phyloP scores from a whole-genome alignment of 2,329 filamentous ascomycete genomes.

The Cryphonectria japonica region DNA sequence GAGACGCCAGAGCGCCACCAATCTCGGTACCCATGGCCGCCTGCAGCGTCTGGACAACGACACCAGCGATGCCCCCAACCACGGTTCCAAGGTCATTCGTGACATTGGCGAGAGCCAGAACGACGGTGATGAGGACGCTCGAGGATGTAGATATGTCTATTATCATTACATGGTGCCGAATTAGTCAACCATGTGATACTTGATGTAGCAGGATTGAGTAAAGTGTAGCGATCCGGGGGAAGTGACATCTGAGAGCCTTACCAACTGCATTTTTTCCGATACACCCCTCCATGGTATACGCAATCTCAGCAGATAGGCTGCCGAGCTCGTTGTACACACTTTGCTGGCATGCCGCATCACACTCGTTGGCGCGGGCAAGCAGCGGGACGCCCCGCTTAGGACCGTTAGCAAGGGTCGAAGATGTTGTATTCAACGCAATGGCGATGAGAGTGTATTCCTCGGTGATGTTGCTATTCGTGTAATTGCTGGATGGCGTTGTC shows the following conservation, averaged over 20 bases:
- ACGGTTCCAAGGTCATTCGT: background rate
- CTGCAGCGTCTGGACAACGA: slow-evolving; percentile 8
- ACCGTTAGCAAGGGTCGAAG: background rate
- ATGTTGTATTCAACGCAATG: slow-evolving; percentile 2
- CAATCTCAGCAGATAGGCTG: slow-evolving; percentile 7
- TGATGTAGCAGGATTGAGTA: background rate
- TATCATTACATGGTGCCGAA: background rate
- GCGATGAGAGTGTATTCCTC: background rate
- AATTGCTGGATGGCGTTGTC: background rate
- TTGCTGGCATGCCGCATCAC: slow-evolving; percentile 7
- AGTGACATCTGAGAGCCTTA: background rate
- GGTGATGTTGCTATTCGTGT: background rate
- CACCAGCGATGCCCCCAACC: background rate
- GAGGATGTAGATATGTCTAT: background rate
- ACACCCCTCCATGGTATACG: slow-evolving; percentile 11
- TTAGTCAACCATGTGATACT: background rate
- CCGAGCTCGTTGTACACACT: background rate
- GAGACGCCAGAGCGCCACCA: slow-evolving; percentile 3
- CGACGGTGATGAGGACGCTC: slow-evolving; percentile 6
- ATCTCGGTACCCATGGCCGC: slow-evolving; percentile 9
- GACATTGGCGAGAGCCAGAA: background rate
- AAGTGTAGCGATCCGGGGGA: background rate
- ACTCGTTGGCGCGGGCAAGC: slow-evolving; percentile 1
- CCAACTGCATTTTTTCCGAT: slow-evolving; percentile 7
- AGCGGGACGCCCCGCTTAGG: background rate